Conservation (phyloP, 805 yeast genomes). For the Ogataea neopini region DNA sequence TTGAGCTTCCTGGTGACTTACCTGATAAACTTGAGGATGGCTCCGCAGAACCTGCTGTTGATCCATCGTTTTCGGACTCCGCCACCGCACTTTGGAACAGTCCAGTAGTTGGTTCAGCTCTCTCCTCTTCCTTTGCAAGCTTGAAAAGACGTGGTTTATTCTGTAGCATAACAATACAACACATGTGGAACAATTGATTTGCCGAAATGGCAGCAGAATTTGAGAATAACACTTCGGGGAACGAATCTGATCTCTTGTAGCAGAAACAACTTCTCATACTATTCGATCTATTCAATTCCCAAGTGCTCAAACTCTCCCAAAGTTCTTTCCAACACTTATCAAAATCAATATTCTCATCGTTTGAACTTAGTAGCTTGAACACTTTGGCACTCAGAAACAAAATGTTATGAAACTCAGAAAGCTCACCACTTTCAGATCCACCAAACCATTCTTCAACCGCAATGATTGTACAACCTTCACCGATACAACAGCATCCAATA, state of each 20-base stretch:
- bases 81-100: conserved; percentile 22
- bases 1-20: conserved; percentile 13
- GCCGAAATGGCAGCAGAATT: conserved; percentile 43
- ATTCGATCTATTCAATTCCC: conserved; percentile 40
- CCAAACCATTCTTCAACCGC: conserved; percentile 19
- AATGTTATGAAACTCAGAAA: conserved; percentile 22
- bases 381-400: conserved; percentile 33
- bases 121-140: conserved; percentile 12
- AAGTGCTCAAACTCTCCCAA: conserved; percentile 41
- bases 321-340: conserved; percentile 40
- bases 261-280: conserved; percentile 37
- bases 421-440: conserved; percentile 1
- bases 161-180: conserved; percentile 41
- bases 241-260: conserved; percentile 33
- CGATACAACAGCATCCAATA: conserved; percentile 33
- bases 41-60: conserved; percentile 8
- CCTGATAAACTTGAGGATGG: conserved; percentile 11
- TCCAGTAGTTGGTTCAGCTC: conserved; percentile 1
- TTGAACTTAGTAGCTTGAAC: conserved; percentile 34
- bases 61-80: background rate
- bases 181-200: conserved; percentile 43
- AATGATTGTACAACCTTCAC: conserved; percentile 27
- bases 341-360: conserved; percentile 29
- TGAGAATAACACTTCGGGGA: conserved; percentile 40
- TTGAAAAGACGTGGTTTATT: conserved; percentile 42